Evolutionary conservation across 2,329 filamentous ascomycete genomes (phyloP).

Genomic region (Sordariomycetes sp.): DNA sequence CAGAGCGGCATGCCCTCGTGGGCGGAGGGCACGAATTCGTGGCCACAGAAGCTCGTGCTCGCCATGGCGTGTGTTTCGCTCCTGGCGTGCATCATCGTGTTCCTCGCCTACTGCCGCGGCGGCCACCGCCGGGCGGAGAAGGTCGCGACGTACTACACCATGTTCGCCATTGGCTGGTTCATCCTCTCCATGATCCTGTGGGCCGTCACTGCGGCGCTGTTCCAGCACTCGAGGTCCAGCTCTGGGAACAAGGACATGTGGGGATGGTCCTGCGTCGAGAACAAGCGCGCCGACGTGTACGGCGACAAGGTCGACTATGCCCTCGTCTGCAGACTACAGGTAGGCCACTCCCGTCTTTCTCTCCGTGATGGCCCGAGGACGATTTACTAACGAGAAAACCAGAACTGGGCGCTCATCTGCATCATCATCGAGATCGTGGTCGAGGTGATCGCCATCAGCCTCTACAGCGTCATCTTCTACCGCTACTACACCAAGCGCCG

Average conservation of each 20-base stretch:
- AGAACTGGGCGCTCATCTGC: constrained; percentile 90
- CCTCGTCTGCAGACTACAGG: constrained; percentile 77
- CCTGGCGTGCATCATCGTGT: constrained; percentile 65
- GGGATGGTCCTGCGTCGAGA: constrained; percentile 96
- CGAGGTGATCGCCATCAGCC: constrained; percentile 79
- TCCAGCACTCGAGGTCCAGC: constrained; percentile 68
- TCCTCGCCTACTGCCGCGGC: constrained; percentile 78
- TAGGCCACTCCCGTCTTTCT: background rate
- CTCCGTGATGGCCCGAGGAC: background rate
- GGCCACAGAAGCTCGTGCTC: constrained; percentile 84
- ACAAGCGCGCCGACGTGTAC: constrained; percentile 69
- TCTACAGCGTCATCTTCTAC: constrained; percentile 95
- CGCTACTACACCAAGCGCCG: constrained; percentile 94
- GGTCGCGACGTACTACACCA: constrained; percentile 87
- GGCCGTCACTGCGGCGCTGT: constrained; percentile 72
- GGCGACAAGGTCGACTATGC: constrained; percentile 74
- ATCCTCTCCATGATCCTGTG: constrained; percentile 88
- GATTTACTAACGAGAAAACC: background rate
- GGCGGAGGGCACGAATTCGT: constrained; percentile 68
- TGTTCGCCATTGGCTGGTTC: constrained; percentile 90
- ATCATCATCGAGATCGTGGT: constrained; percentile 94
- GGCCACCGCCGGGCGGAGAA: constrained; percentile 87
- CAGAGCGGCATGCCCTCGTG: constrained; percentile 79
- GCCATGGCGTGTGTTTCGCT: constrained; percentile 73
- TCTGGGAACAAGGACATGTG: constrained; percentile 76